Percentiles rank a stretch among this genome's conserved stretches.
These are phyloP conservation scores for Moesziomyces sp. DNA, from an alignment of 1,284 basidiomycete species.

Conservation along the genomic window DNA sequence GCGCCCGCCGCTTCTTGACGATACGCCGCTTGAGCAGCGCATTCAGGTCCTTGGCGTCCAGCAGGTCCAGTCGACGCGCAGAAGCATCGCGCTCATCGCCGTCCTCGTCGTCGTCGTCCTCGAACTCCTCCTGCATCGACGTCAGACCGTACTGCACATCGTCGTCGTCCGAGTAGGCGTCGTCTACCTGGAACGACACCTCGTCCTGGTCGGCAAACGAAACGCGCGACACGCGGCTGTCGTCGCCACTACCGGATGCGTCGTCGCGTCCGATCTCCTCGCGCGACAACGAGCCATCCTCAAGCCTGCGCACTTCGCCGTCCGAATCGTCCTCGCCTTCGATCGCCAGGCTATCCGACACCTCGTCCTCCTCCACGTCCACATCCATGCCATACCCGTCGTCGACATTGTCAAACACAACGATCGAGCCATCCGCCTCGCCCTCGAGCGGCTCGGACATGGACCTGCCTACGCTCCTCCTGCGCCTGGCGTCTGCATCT, in stretches of 20 bases:
- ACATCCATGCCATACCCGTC: slow-evolving; percentile 6
- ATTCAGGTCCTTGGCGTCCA: slow-evolving; percentile 42
- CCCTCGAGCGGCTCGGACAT: slow-evolving; percentile 43
- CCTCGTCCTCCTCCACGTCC: slow-evolving; percentile 37
- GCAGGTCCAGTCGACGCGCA: slow-evolving; percentile 19
- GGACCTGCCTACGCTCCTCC: slow-evolving; percentile 18
- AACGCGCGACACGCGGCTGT: slow-evolving; percentile 24
- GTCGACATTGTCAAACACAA: slow-evolving; percentile 34
- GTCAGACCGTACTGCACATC: slow-evolving; percentile 24
- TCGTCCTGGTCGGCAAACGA: slow-evolving; percentile 31
- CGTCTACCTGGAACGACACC: slow-evolving; percentile 33
- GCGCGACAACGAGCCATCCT: slow-evolving; percentile 10
- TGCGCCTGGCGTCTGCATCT: slow-evolving; percentile 6
- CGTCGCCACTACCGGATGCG: slow-evolving; percentile 15
- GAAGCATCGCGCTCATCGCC: slow-evolving; percentile 17
- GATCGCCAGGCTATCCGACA: slow-evolving; percentile 29
- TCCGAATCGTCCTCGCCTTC: slow-evolving; percentile 36
- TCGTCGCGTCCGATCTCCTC: not conserved
- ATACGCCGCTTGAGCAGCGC: slow-evolving; percentile 43
- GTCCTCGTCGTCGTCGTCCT: slow-evolving; percentile 24
- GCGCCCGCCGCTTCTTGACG: slow-evolving; percentile 44
- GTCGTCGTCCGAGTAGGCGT: slow-evolving; percentile 36
- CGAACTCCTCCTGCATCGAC: slow-evolving; percentile 16
- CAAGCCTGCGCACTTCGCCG: slow-evolving; percentile 18
- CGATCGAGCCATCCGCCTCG: slow-evolving; percentile 31